Percentiles rank a stretch among this genome's conserved stretches.
Evolutionary conservation across 2,329 filamentous ascomycete genomes (phyloP).

Genomic region (Xylaria hypoxylon): DNA sequence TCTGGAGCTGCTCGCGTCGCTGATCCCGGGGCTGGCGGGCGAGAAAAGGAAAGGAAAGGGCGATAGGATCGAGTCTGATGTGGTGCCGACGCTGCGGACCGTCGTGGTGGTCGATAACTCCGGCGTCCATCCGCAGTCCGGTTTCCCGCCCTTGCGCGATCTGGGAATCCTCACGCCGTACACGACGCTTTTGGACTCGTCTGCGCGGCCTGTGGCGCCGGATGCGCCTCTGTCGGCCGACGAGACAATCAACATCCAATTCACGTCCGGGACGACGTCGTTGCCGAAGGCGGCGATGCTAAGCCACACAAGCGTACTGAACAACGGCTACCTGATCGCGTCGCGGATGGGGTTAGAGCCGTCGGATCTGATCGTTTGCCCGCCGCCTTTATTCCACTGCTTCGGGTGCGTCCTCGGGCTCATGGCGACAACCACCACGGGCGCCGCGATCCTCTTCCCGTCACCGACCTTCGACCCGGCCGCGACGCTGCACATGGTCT

Average conservation of each 20-base stretch:
- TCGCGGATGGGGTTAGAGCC: slow-evolving; percentile 83
- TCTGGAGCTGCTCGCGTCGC: slow-evolving; percentile 57
- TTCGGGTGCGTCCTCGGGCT: slow-evolving; percentile 94
- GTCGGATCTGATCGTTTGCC: slow-evolving; percentile 82
- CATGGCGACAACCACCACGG: slow-evolving; percentile 89
- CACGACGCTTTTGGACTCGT: slow-evolving; percentile 53
- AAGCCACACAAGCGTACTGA: slow-evolving; percentile 86
- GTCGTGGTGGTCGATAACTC: slow-evolving; percentile 87
- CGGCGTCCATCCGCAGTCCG: slow-evolving; percentile 56
- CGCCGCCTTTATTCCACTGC: slow-evolving; percentile 88
- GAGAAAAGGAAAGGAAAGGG: slow-evolving; percentile 29
- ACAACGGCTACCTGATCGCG: slow-evolving; percentile 89
- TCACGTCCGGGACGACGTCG: slow-evolving; percentile 95
- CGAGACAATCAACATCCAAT: slow-evolving; percentile 94
- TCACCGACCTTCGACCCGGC: slow-evolving; percentile 86
- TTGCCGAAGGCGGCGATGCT: slow-evolving; percentile 92
- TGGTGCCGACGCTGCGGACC: slow-evolving; percentile 75
- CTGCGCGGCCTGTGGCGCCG: slow-evolving; percentile 55
- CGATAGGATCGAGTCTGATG: slow-evolving; percentile 54
- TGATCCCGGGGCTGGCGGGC: slow-evolving; percentile 55
- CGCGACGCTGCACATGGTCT: slow-evolving; percentile 72
- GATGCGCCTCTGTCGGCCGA: slow-evolving; percentile 63
- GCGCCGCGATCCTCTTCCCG: slow-evolving; percentile 85
- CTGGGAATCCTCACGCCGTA: slow-evolving; percentile 61
- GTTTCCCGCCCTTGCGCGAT: slow-evolving; percentile 56